A percentile compares a stretch with the other conserved stretches of the same genome.
phyloP scores from a whole-genome alignment of 2,329 filamentous ascomycete species.

The Colletotrichum tamarilloi region DNA sequence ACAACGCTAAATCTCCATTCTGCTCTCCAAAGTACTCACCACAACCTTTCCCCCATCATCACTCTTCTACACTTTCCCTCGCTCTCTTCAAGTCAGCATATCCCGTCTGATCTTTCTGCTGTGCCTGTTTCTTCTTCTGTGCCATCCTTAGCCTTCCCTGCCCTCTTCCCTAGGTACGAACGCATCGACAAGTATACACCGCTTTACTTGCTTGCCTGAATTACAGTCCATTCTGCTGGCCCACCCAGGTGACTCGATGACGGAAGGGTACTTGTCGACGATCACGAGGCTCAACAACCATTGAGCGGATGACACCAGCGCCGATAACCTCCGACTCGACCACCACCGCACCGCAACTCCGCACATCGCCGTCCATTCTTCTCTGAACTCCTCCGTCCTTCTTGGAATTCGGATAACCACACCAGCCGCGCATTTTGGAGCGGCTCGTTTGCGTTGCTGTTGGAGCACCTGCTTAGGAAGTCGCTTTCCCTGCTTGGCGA shows the following conservation, averaged over 20 bases:
- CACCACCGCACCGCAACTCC: not conserved
- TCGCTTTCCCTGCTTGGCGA: not conserved
- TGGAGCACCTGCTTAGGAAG: constrained; percentile 1
- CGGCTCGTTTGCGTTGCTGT: not conserved
- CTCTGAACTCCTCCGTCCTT: not conserved
- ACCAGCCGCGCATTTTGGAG: not conserved
- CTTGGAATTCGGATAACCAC: not conserved
- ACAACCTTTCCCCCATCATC: not conserved
- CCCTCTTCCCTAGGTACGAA: constrained; percentile 4
- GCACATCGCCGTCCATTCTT: not conserved
- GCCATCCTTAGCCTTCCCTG: constrained; percentile 1
- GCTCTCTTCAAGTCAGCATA: constrained; percentile 9
- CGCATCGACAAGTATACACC: not conserved
- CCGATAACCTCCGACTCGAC: constrained; percentile 20
- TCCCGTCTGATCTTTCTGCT: constrained; percentile 30
- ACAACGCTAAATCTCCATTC: not conserved
- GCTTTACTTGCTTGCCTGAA: not conserved
- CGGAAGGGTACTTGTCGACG: constrained; percentile 28
- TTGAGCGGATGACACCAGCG: constrained; percentile 32
- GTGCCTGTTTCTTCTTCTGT: constrained; percentile 3
- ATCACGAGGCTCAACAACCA: constrained; percentile 31
- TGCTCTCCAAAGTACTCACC: not conserved
- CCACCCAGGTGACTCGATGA: constrained; percentile 33
- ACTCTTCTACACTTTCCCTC: constrained; percentile 1
- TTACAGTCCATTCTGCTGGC: not conserved